Percentiles rank a stretch among this genome's conserved stretches.
These are phyloP conservation scores for Candida jianshihensis DNA, from an alignment of 805 yeast species.

Conservation along the genomic window DNA sequence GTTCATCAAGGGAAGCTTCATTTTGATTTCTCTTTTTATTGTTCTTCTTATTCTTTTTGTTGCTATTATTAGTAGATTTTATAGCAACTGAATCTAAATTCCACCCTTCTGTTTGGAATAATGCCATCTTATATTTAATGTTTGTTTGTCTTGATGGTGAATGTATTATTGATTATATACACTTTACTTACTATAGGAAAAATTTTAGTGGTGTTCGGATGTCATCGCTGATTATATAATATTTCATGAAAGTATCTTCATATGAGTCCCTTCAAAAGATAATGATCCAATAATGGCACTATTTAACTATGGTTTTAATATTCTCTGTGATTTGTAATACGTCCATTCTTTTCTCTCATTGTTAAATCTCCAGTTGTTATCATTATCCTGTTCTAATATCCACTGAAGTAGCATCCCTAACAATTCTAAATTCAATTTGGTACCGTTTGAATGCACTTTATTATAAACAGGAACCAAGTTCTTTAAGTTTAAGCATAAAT, in stretches of 20 bases:
- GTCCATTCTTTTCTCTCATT: constrained; percentile 4
- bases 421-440: background rate
- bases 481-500: background rate
- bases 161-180: background rate
- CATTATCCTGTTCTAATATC: constrained; percentile 3
- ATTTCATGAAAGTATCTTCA: background rate
- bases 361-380: constrained; percentile 8
- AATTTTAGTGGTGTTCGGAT: constrained; percentile 1
- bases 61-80: constrained; percentile 31
- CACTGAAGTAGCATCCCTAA: constrained; percentile 5
- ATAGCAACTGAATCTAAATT: constrained; percentile 49
- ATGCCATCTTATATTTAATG: constrained; percentile 44
- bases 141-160: background rate
- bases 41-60: constrained; percentile 23
- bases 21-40: constrained; percentile 18
- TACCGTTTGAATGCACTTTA: constrained; percentile 2
- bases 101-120: constrained; percentile 84
- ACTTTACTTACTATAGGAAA: background rate
- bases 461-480: constrained; percentile 3
- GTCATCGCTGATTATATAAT: constrained; percentile 5
- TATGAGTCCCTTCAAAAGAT: background rate
- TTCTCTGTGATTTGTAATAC: constrained; percentile 1
- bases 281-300: too few relatives aligned
- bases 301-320: constrained; percentile 10
- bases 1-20: constrained; percentile 6